Percentiles rank a stretch among this genome's conserved stretches.
Evolutionary conservation across 352 stramenopile species (phyloP).

Genomic region (Phytophthora palmivora): DNA sequence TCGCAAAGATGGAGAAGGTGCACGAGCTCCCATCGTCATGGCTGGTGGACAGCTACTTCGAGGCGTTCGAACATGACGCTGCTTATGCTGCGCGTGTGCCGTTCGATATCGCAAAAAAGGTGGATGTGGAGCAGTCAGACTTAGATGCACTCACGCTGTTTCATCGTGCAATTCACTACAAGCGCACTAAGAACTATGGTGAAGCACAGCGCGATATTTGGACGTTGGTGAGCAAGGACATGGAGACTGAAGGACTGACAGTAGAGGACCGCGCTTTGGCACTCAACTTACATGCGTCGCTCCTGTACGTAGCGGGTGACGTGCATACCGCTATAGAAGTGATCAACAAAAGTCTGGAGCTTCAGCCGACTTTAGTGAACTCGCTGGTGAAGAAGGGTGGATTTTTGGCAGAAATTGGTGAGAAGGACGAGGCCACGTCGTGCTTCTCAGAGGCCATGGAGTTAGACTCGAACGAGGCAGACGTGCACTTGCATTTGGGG

Average conservation of each 20-base stretch:
- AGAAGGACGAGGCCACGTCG: conserved; percentile 61
- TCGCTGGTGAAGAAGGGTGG: conserved; percentile 84
- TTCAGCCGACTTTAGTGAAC: conserved; percentile 67
- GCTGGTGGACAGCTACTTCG: conserved; percentile 89
- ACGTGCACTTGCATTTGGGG: conserved; percentile 82
- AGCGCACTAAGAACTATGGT: conserved; percentile 63
- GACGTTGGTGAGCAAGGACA: conserved; percentile 44
- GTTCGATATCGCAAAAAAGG: conserved; percentile 71
- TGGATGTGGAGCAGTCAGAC: conserved; percentile 38
- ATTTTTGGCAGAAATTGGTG: conserved; percentile 79
- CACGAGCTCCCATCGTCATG: conserved; percentile 80
- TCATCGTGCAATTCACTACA: conserved; percentile 71
- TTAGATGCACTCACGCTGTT: conserved; percentile 64
- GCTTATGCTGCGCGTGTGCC: conserved; percentile 65
- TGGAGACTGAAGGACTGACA: conserved; percentile 44
- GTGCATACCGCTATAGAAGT: conserved; percentile 73
- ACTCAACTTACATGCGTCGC: conserved; percentile 82
- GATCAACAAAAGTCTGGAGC: conserved; percentile 64
- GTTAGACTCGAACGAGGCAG: conserved; percentile 76
- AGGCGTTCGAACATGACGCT: conserved; percentile 82
- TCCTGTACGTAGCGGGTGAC: conserved; percentile 82
- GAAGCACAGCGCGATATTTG: conserved; percentile 59
- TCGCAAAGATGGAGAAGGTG: conserved; percentile 71
- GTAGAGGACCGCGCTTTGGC: conserved; percentile 56
- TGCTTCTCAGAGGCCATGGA: conserved; percentile 75